Evolutionary conservation across 192 early-diverging fungal genomes (phyloP).

Genomic region (Backusella parvicylindrica): DNA sequence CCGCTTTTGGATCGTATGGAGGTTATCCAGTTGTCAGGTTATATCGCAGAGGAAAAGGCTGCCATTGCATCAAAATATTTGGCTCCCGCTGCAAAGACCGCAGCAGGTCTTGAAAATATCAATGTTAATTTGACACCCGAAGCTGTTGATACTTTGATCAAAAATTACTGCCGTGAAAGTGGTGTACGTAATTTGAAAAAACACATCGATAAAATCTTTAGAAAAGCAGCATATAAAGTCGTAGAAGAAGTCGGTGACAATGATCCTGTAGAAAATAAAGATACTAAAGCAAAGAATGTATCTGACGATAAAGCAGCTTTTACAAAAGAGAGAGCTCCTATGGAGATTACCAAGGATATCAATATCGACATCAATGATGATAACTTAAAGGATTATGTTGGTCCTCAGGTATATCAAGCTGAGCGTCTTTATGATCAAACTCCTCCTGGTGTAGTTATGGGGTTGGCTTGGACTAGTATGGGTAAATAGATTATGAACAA

Average conservation of each 20-base stretch:
- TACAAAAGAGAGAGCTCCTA: conserved; percentile 36
- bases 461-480: conserved; percentile 96
- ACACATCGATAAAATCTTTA: conserved; percentile 97
- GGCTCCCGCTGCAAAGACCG: conserved; percentile 76
- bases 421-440: conserved; percentile 92
- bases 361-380: conserved; percentile 62
- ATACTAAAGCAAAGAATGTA: conserved; percentile 22
- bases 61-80: conserved; percentile 96
- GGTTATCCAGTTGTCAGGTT: conserved; percentile 91
- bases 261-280: conserved; percentile 16
- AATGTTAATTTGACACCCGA: conserved; percentile 67
- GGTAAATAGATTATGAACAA: no score
- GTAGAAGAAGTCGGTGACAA: conserved; percentile 56
- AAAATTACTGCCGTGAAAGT: conserved; percentile 93
- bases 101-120: conserved; percentile 75
- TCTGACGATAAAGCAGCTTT: not conserved
- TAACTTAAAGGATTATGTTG: conserved; percentile 91
- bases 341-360: conserved; percentile 50
- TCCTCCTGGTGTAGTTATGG: conserved; percentile 96
- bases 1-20: conserved; percentile 99
- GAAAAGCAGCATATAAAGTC: conserved; percentile 92
- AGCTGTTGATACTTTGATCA: conserved; percentile 84
- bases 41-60: conserved; percentile 84
- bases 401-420: conserved; percentile 79
- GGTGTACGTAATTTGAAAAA: conserved; percentile 98